Evolutionary conservation across 345 rosid genomes (phyloP).

Genomic region (Laguncularia racemosa): DNA sequence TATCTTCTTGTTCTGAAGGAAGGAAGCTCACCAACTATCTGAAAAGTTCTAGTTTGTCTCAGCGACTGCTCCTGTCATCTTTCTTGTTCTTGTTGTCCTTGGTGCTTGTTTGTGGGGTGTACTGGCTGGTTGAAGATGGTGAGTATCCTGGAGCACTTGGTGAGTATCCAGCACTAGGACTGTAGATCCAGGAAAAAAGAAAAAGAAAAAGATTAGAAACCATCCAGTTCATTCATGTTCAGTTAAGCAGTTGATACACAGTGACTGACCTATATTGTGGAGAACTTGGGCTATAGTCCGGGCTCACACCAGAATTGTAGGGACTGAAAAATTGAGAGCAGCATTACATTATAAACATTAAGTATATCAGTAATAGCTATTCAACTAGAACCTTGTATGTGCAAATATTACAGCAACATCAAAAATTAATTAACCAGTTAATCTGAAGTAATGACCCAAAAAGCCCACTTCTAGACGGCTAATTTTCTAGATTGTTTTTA

Average conservation of each 20-base stretch:
- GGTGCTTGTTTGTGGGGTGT: slow-evolving; percentile 54
- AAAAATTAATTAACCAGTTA: too few relatives aligned
- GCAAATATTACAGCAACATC: background rate
- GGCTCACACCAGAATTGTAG: slow-evolving; percentile 61
- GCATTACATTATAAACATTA: background rate
- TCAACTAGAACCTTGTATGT: background rate
- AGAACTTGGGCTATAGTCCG: slow-evolving; percentile 75
- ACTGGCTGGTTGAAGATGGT: slow-evolving; percentile 75
- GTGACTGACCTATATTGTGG: slow-evolving; percentile 46
- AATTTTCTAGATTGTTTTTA: too few relatives aligned
- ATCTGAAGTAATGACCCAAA: too few relatives aligned
- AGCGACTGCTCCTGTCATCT: slow-evolving; percentile 26
- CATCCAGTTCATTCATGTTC: background rate
- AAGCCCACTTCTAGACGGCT: too few relatives aligned
- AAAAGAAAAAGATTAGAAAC: background rate
- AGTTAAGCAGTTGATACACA: background rate
- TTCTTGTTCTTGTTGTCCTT: slow-evolving; percentile 38
- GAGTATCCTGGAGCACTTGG: slow-evolving; percentile 81
- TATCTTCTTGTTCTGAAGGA: too few relatives aligned
- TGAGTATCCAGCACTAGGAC: slow-evolving; percentile 81
- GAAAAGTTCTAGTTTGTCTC: background rate
- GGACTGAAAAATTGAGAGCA: slow-evolving; percentile 35
- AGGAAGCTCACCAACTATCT: background rate
- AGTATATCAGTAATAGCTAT: background rate
- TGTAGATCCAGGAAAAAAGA: slow-evolving; percentile 9